phyloP scores from a whole-genome alignment of 176 grass and related monocot genomes.

The Pontederia paniculata region DNA sequence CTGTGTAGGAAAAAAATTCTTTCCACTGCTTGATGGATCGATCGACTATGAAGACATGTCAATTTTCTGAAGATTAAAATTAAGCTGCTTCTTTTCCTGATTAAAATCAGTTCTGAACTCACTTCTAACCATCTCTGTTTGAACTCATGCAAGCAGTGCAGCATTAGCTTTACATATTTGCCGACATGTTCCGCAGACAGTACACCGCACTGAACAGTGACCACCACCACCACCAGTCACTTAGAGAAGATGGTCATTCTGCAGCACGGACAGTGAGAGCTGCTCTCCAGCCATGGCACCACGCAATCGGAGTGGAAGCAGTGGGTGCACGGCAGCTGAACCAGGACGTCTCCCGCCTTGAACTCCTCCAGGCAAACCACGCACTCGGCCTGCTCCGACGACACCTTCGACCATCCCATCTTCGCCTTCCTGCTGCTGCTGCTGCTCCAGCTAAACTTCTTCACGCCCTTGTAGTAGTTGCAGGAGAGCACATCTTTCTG shows the following conservation, averaged over 20 bases:
- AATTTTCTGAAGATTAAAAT: no score
- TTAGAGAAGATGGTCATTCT: background rate
- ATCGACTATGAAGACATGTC: no score
- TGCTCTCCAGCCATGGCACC: conserved; percentile 14
- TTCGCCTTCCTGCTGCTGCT: background rate
- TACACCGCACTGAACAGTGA: no score
- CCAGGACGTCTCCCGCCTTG: conserved; percentile 3
- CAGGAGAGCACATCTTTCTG: background rate
- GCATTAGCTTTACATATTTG: no score
- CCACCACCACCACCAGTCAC: background rate
- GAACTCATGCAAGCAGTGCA: no score
- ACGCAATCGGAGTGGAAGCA: conserved; percentile 12
- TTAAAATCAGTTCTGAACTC: no score
- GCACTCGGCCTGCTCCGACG: conserved; percentile 6
- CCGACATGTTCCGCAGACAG: no score
- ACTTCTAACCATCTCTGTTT: no score
- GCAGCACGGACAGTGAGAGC: conserved; percentile 7
- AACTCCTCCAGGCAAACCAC: conserved; percentile 20
- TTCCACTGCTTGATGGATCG: no score
- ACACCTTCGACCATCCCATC: background rate
- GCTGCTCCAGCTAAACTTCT: conserved; percentile 16
- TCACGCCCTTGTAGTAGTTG: background rate
- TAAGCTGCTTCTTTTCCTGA: no score
- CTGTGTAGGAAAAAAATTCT: no score
- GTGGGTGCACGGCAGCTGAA: conserved; percentile 11